Percentiles rank a stretch among this genome's conserved stretches.
These are phyloP conservation scores for Moesziomyces antarcticus DNA, from an alignment of 1,284 basidiomycete genomes.

Conservation along the genomic window DNA sequence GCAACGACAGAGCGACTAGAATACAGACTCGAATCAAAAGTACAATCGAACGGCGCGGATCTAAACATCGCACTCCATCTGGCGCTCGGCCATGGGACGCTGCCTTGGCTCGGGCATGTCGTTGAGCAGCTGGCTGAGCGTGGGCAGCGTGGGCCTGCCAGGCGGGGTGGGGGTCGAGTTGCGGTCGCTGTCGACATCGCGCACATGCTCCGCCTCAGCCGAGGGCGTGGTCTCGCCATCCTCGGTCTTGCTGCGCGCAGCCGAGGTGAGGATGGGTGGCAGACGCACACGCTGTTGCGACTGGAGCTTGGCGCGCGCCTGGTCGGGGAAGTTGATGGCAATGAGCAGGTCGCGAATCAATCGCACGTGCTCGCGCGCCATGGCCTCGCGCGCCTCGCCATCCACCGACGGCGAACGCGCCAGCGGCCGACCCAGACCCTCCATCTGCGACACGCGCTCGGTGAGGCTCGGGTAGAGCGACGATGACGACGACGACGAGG, in stretches of 20 bases:
- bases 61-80: slow-evolving; percentile 33
- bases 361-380: slow-evolving; percentile 45
- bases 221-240: slow-evolving; percentile 40
- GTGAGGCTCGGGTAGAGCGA: slow-evolving; percentile 49
- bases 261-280: slow-evolving; percentile 30
- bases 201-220: background rate
- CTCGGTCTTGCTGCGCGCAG: slow-evolving; percentile 1
- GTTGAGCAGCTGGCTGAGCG: slow-evolving; percentile 47
- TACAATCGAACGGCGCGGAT: background rate
- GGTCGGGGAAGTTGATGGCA: slow-evolving; percentile 58
- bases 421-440: slow-evolving; percentile 37
- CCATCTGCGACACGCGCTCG: slow-evolving; percentile 40
- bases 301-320: slow-evolving; percentile 22
- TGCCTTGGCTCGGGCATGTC: slow-evolving; percentile 19
- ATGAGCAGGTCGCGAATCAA: slow-evolving; percentile 54
- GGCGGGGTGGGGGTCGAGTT: slow-evolving; percentile 38
- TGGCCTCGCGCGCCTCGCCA: slow-evolving; percentile 13
- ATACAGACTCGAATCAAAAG: slow-evolving; percentile 1
- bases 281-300: slow-evolving; percentile 21
- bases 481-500: slow-evolving; percentile 17
- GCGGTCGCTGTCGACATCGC: slow-evolving; percentile 25
- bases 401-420: slow-evolving; percentile 6
- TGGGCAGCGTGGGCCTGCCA: slow-evolving; percentile 47
- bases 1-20: background rate
- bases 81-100: slow-evolving; percentile 24